Evolutionary conservation across 768 basidiomycete genomes (phyloP), one percentile per base, ranked within the genome.

Genomic region (Tricholoma furcatifolium): DNA sequence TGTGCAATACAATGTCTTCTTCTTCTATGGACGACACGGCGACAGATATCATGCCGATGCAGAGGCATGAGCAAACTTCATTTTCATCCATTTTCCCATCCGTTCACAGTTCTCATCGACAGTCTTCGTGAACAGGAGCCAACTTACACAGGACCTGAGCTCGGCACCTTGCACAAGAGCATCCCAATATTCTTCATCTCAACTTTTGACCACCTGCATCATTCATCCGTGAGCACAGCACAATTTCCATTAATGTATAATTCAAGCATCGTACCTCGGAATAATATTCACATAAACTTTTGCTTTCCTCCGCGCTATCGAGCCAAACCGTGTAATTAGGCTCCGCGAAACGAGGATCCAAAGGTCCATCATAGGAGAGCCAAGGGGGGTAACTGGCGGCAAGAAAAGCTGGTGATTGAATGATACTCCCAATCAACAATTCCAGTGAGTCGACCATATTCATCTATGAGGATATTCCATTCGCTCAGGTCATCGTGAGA

Each of bases 301-400:
- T 20, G n/a, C n/a, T n/a, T n/a, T n/a, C n/a, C 54, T 55, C 31
- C 51, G 49, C n/a, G 51, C 54, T 55, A 8, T 51, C 49, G 14
- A 51, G 21, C 54, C 54, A 55, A 34, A 45, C 18, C 23, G 24
- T 50, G 34, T 6, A 14, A 20, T 9, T 14, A 2, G 38, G 14
- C 30, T 51, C 14, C 3, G 45, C 51, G 30, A 55, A 55, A 23
- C 49, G n/a, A n/a, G n/a, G n/a, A n/a, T 50, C 54, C 24, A 24
- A 20, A 50, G 38, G 35, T 17, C 30, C 49, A 21, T n/a, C n/a
- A n/a, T n/a, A n/a, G n/a, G n/a, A n/a, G n/a, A n/a, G n/a, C n/a
- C n/a, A n/a, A n/a, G n/a, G n/a, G n/a, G n/a, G n/a, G n/a, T n/a
- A n/a, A n/a, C n/a, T n/a, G n/a, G n/a, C n/a, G n/a, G n/a, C n/a